Percentiles rank a stretch among this genome's conserved stretches.
Evolutionary conservation across 2,329 filamentous ascomycete genomes (phyloP).

Genomic region (Didymella sp.): DNA sequence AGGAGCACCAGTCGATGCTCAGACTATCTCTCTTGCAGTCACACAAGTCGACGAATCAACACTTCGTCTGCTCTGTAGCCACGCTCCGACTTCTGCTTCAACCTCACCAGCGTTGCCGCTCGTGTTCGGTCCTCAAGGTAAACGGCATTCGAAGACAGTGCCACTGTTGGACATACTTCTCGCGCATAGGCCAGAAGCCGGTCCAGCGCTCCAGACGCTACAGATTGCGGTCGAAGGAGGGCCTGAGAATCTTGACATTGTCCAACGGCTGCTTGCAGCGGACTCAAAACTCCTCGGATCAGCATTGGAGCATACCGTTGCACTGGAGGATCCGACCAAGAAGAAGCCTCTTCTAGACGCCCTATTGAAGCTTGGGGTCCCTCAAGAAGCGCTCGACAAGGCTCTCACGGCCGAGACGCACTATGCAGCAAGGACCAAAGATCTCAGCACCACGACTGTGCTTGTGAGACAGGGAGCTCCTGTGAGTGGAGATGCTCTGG

Average conservation of each 20-base stretch:
- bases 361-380: conserved; percentile 37
- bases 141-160: conserved; percentile 31
- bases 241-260: conserved; percentile 41
- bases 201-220: conserved; percentile 30
- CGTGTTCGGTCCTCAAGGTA: conserved; percentile 35
- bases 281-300: conserved; percentile 32
- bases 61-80: conserved; percentile 36
- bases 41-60: conserved; percentile 38
- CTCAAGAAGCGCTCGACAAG: conserved; percentile 40
- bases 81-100: conserved; percentile 26
- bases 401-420: conserved; percentile 38
- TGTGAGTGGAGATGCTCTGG: conserved; percentile 63
- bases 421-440: conserved; percentile 27
- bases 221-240: conserved; percentile 41
- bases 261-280: conserved; percentile 36
- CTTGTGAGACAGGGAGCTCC: conserved; percentile 44
- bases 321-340: conserved; percentile 28
- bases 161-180: conserved; percentile 41
- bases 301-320: conserved; percentile 38
- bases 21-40: conserved; percentile 26
- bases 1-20: conserved; percentile 33
- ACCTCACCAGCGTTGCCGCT: conserved; percentile 40
- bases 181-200: conserved; percentile 33
- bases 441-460: conserved; percentile 36
- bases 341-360: conserved; percentile 38